Evolutionary conservation across 345 rosid genomes (phyloP).

Genomic region (Arabidopsis suecica): DNA sequence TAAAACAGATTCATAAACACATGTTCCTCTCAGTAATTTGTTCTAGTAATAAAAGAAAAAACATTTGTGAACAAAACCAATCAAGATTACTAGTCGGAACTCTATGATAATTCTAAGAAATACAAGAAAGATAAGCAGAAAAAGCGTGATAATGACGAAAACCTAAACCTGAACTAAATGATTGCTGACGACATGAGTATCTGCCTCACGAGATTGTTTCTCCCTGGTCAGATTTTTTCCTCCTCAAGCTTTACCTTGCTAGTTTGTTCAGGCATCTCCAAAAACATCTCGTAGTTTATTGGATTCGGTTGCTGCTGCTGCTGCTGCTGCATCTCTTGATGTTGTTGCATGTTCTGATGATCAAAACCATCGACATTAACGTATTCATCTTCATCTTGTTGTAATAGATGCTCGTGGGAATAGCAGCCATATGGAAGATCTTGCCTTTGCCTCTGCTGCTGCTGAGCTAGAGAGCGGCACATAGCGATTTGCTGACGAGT

Average conservation of each 20-base stretch:
- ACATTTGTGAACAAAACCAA: too few relatives aligned
- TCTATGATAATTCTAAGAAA: neutral
- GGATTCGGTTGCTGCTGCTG: constrained; percentile 11
- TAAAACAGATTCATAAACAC: too few relatives aligned
- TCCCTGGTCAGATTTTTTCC: constrained; percentile 7
- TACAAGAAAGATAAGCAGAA: neutral
- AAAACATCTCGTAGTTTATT: constrained; percentile 13
- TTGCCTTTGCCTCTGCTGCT: constrained; percentile 25
- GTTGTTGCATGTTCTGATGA: constrained; percentile 14
- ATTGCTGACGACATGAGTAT: constrained; percentile 3
- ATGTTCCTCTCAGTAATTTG: too few relatives aligned
- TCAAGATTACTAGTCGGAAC: too few relatives aligned
- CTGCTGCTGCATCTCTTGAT: constrained; percentile 8
- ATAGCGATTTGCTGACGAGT: constrained; percentile 31
- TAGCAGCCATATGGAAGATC: neutral
- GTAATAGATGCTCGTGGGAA: constrained; percentile 15
- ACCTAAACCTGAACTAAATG: constrained; percentile 6
- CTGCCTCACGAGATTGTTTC: constrained; percentile 1
- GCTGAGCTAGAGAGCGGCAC: constrained; percentile 20
- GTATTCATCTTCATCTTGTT: constrained; percentile 6
- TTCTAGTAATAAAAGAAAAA: too few relatives aligned
- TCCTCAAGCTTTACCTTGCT: constrained; percentile 28
- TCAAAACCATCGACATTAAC: constrained; percentile 8
- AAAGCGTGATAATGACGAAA: neutral
- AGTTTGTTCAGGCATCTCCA: constrained; percentile 13